Percentiles rank a stretch among this genome's conserved stretches.
Conservation (phyloP, 2,329 filamentous ascomycete genomes). For the Metarhizium sp. region DNA sequence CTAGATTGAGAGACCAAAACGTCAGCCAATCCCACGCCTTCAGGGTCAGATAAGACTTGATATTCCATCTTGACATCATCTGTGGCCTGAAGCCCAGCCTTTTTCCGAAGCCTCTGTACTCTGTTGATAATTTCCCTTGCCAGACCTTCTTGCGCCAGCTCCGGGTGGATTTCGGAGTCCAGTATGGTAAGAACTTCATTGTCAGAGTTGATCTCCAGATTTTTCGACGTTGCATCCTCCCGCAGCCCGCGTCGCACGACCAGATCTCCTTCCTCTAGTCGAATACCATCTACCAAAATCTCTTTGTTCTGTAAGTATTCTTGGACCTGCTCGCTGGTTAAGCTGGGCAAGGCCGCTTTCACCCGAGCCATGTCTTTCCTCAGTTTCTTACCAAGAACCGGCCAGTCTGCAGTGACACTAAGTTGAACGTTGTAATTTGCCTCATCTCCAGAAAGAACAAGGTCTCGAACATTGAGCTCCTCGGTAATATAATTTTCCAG, state of each 20-base stretch:
- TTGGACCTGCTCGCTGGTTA: constrained; percentile 75
- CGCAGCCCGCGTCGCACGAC: constrained; percentile 67
- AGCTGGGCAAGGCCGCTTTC: constrained; percentile 74
- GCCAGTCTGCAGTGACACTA: constrained; percentile 85
- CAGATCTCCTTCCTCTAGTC: constrained; percentile 72
- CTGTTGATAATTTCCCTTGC: constrained; percentile 89
- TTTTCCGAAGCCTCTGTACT: constrained; percentile 87
- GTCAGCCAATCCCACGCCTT: constrained; percentile 60
- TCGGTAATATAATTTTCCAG: constrained; percentile 83
- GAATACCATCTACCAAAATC: constrained; percentile 79
- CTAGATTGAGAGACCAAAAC: constrained; percentile 60
- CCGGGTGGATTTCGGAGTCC: constrained; percentile 72
- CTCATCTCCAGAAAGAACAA: constrained; percentile 79
- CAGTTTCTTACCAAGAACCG: constrained; percentile 89
- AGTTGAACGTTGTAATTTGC: constrained; percentile 88
- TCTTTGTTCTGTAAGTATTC: constrained; percentile 63
- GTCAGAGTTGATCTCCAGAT: constrained; percentile 80
- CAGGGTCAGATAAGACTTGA: constrained; percentile 67
- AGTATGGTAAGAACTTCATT: constrained; percentile 85
- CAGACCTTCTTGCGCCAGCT: constrained; percentile 79
- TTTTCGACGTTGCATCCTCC: constrained; percentile 59
- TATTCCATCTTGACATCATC: constrained; percentile 97
- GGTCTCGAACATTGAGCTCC: constrained; percentile 81
- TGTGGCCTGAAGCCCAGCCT: constrained; percentile 79
- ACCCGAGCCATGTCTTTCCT: constrained; percentile 91